Conservation (phyloP, 2,329 filamentous ascomycete species). For the Akanthomyces dipterigenus region DNA sequence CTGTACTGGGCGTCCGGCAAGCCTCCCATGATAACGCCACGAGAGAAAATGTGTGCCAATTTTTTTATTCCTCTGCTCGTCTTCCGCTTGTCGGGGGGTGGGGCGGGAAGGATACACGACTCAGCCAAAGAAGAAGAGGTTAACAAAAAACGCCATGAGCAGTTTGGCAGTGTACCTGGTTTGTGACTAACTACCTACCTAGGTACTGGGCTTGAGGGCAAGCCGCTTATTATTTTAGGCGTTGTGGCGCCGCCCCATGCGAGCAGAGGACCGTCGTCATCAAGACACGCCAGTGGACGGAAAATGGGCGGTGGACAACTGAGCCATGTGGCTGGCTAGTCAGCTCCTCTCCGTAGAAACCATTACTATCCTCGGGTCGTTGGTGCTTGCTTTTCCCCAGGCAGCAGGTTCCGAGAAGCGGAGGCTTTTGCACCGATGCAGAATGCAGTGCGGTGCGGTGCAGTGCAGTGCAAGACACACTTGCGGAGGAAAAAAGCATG, state of each 20-base stretch:
- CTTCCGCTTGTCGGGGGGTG: background rate
- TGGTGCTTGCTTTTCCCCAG: background rate
- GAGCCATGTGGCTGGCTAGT: background rate
- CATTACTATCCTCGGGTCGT: background rate
- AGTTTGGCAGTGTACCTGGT: background rate
- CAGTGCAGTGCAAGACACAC: background rate
- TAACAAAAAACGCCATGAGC: background rate
- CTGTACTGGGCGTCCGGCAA: background rate
- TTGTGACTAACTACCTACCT: too few relatives aligned
- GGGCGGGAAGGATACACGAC: conserved; percentile 1
- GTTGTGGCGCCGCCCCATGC: conserved; percentile 10
- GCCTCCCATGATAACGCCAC: background rate
- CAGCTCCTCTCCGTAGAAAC: background rate
- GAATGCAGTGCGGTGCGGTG: background rate
- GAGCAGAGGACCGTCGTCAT: background rate
- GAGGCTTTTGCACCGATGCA: too few relatives aligned
- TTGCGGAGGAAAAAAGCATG: background rate
- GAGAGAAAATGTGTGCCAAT: too few relatives aligned
- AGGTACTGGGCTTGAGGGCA: background rate
- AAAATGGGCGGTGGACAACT: background rate
- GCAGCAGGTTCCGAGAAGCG: too few relatives aligned
- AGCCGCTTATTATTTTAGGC: conserved; percentile 3
- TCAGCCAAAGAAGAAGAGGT: background rate
- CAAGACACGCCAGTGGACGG: background rate
- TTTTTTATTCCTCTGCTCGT: too few relatives aligned